These are phyloP conservation scores for Poronia punctata DNA, from an alignment of 495 filamentous ascomycete genomes.

Conservation along the genomic window DNA sequence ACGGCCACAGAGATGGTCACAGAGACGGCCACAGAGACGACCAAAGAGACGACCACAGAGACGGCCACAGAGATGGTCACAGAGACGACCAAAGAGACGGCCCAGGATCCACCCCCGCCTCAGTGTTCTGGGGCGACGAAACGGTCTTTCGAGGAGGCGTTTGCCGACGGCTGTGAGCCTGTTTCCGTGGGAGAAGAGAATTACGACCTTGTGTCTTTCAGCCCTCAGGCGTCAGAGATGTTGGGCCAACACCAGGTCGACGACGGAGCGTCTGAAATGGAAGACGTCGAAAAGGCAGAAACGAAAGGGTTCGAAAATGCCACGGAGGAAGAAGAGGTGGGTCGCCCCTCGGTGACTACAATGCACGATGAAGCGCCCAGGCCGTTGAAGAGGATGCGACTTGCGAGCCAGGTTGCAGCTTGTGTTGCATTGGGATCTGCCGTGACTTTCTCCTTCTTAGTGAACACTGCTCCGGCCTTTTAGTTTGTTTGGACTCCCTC, in stretches of 20 bases:
- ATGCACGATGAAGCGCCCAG: constrained; percentile 3
- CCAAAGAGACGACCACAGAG: too few relatives aligned
- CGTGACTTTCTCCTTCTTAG: constrained; percentile 25
- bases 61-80: too few relatives aligned
- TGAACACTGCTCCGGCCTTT: constrained; percentile 26
- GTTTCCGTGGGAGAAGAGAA: not conserved
- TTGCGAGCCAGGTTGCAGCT: constrained; percentile 19
- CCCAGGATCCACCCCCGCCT: too few relatives aligned
- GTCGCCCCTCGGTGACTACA: not conserved
- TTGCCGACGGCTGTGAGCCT: not conserved
- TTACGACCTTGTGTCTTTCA: not conserved
- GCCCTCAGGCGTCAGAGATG: not conserved
- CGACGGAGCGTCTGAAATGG: too few relatives aligned
- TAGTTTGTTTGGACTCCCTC: too few relatives aligned
- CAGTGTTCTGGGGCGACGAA: too few relatives aligned
- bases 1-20: too few relatives aligned
- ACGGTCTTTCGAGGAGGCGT: constrained; percentile 15
- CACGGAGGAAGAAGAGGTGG: not conserved
- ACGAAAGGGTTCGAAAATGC: not conserved
- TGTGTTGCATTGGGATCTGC: constrained; percentile 28
- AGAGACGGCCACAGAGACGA: too few relatives aligned
- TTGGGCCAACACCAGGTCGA: not conserved
- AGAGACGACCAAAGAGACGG: too few relatives aligned
- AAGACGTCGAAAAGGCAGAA: not conserved
- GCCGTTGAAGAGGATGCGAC: constrained; percentile 23